phyloP scores from a whole-genome alignment of 78 protist genomes.

The Anaeramoeba flamelloides region DNA sequence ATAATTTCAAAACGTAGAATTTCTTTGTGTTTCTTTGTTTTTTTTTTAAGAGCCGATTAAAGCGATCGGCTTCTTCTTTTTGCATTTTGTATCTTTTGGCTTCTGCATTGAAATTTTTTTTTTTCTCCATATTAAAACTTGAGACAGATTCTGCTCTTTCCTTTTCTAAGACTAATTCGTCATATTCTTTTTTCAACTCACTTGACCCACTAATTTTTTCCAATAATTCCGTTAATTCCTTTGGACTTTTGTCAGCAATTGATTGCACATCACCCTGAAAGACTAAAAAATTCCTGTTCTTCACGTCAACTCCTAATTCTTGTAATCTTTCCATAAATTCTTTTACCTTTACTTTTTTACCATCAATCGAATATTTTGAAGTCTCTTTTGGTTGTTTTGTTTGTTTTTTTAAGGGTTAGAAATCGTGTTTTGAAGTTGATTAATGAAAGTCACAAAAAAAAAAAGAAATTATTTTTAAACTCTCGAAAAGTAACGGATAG shows the following conservation, averaged over 20 bases:
- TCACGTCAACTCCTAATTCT: constrained; percentile 25
- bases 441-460: too few species aligned
- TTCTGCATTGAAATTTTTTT: background rate
- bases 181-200: constrained; percentile 15
- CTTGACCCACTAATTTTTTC: constrained; percentile 26
- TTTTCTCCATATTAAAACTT: background rate
- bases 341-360: constrained; percentile 11
- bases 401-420: too few species aligned
- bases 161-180: background rate
- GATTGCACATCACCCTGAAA: constrained; percentile 81
- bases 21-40: background rate
- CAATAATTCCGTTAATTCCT: constrained; percentile 57
- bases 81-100: background rate
- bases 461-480: too few species aligned
- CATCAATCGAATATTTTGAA: constrained; percentile 24
- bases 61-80: background rate
- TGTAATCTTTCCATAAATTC: constrained; percentile 33
- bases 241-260: constrained; percentile 53
- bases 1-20: background rate
- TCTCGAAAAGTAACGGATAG: too few species aligned
- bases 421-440: too few species aligned
- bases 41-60: background rate
- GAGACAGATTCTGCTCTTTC: background rate
- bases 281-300: constrained; percentile 70
- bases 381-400: constrained; percentile 12